Percentiles rank a stretch among this genome's conserved stretches.
phyloP scores from a whole-genome alignment of 2,329 filamentous ascomycete genomes.

The Microcyclosporella mali region DNA sequence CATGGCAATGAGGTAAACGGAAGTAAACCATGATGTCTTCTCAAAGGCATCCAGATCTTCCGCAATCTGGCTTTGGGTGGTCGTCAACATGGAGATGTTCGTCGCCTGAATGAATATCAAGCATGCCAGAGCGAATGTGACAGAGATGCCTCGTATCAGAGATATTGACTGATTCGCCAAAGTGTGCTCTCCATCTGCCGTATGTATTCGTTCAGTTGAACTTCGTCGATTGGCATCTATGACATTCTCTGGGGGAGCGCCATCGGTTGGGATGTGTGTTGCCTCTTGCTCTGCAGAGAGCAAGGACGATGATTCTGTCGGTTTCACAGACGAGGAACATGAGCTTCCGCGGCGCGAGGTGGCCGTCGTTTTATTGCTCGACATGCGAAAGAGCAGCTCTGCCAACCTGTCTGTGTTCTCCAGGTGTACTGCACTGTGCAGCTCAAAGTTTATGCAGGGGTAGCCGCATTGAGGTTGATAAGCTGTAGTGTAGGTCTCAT shows the following conservation, averaged over 20 bases:
- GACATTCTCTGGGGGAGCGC: neutral
- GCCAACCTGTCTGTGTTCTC: no score
- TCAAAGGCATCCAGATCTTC: slow-evolving; percentile 68
- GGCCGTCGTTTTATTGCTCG: no score
- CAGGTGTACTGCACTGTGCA: no score
- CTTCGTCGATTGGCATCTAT: neutral
- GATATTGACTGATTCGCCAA: slow-evolving; percentile 22
- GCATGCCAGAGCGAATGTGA: slow-evolving; percentile 22
- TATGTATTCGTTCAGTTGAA: neutral
- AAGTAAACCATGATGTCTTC: slow-evolving; percentile 73
- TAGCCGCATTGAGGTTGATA: no score
- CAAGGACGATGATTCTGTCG: no score
- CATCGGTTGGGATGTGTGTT: no score
- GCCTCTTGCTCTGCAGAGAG: no score
- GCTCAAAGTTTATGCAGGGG: no score
- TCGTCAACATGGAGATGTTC: slow-evolving; percentile 77
- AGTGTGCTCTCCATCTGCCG: slow-evolving; percentile 7
- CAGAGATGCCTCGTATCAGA: slow-evolving; percentile 13
- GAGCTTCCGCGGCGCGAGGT: no score
- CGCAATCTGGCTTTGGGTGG: slow-evolving; percentile 71
- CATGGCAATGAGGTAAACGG: slow-evolving; percentile 62
- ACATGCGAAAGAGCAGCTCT: no score
- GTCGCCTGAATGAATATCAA: slow-evolving; percentile 41
- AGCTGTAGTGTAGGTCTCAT: no score
- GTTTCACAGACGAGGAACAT: no score